These are phyloP conservation scores for Chaetomiaceae sp. DNA, from an alignment of 2,329 filamentous ascomycete species.

Conservation along the genomic window DNA sequence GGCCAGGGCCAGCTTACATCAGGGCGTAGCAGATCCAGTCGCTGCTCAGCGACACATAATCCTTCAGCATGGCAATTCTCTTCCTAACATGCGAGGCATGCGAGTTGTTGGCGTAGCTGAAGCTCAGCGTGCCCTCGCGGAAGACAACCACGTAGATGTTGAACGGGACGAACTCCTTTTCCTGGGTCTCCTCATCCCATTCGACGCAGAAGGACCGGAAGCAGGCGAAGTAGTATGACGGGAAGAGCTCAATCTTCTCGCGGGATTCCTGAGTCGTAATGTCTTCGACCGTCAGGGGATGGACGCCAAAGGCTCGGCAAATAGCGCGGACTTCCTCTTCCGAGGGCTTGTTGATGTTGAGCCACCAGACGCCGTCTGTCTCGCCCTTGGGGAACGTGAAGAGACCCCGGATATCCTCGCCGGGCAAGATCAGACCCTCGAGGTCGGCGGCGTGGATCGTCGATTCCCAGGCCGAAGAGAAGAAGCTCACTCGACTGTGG, in stretches of 20 bases:
- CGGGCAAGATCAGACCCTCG: slow-evolving; percentile 80
- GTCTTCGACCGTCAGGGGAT: slow-evolving; percentile 93
- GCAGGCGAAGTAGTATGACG: slow-evolving; percentile 95
- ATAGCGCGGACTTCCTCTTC: slow-evolving; percentile 84
- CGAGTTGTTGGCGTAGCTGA: slow-evolving; percentile 83
- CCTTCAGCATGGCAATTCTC: slow-evolving; percentile 86
- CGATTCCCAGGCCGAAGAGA: slow-evolving; percentile 89
- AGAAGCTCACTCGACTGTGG: slow-evolving; percentile 88
- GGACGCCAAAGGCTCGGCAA: slow-evolving; percentile 91
- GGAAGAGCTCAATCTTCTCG: slow-evolving; percentile 97
- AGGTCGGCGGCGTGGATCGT: slow-evolving; percentile 89
- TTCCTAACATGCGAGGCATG: slow-evolving; percentile 86
- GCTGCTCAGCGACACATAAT: slow-evolving; percentile 89
- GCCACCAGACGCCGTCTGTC: slow-evolving; percentile 89
- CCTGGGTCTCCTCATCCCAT: slow-evolving; percentile 67
- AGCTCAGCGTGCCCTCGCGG: slow-evolving; percentile 88
- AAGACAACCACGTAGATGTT: slow-evolving; percentile 98
- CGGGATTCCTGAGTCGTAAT: slow-evolving; percentile 92
- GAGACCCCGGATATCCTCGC: slow-evolving; percentile 82
- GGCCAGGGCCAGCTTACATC: slow-evolving; percentile 60
- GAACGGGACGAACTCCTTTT: slow-evolving; percentile 85
- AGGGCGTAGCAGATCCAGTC: slow-evolving; percentile 99
- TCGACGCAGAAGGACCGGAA: slow-evolving; percentile 84
- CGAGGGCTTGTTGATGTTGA: slow-evolving; percentile 86
- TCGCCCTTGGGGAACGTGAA: slow-evolving; percentile 65